A percentile compares a stretch with the other conserved stretches of the same genome.
phyloP scores from a whole-genome alignment of 192 early-diverging fungal genomes.

The Lunasporangiospora selenospora region DNA sequence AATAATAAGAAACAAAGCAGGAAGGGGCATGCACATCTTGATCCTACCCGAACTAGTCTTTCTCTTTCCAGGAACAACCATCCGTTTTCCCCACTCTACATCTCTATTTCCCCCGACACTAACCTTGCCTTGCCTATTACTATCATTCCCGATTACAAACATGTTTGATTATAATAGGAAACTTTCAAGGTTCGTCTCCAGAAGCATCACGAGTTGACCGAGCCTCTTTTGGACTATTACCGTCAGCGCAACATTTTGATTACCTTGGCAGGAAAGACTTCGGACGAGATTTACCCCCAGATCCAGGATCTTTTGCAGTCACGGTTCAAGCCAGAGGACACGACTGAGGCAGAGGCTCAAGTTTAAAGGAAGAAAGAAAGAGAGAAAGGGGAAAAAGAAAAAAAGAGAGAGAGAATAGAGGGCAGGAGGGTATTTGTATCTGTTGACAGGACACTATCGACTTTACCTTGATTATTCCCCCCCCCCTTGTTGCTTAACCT shows the following conservation, averaged over 20 bases:
- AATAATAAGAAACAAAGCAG: no score
- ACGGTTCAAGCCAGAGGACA: slow-evolving; percentile 36
- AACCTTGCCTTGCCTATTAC: background rate
- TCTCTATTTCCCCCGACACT: no score
- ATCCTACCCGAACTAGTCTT: no score
- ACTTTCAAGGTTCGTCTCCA: slow-evolving; percentile 79
- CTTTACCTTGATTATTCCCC: no score
- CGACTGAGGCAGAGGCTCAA: slow-evolving; percentile 1
- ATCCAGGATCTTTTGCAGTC: slow-evolving; percentile 54
- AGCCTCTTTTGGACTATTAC: slow-evolving; percentile 91
- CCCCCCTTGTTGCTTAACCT: no score
- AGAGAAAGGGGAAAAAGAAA: background rate
- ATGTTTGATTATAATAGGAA: slow-evolving; percentile 56
- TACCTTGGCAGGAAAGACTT: slow-evolving; percentile 79
- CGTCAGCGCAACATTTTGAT: slow-evolving; percentile 63
- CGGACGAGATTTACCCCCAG: slow-evolving; percentile 93
- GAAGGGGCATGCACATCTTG: no score
- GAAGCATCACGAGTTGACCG: slow-evolving; percentile 78
- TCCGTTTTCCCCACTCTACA: no score
- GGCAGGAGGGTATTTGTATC: no score
- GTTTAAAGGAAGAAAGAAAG: background rate
- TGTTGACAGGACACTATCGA: no score
- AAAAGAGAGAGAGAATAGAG: no score
- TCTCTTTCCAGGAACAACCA: no score
- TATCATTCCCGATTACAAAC: background rate